A percentile compares a stretch with the other conserved stretches of the same genome.
phyloP scores from a whole-genome alignment of 495 filamentous ascomycete species.

The Evernia prunastri region DNA sequence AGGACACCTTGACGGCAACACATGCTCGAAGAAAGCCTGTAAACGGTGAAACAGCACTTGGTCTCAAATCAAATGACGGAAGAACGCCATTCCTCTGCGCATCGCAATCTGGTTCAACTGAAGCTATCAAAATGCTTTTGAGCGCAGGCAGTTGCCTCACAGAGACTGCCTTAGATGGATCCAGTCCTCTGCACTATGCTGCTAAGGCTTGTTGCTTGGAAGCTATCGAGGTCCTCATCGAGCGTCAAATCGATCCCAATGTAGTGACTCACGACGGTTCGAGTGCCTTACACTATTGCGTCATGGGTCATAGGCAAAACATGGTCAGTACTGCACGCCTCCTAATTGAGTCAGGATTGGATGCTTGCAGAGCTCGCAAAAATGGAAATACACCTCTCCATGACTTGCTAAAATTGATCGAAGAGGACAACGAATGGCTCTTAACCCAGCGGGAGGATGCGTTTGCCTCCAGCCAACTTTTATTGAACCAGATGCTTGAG shows the following conservation, averaged over 20 bases:
- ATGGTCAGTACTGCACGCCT: background rate
- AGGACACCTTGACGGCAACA: background rate
- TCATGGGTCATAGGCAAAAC: background rate
- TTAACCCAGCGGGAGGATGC: background rate
- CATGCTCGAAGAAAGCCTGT: background rate
- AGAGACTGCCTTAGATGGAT: background rate
- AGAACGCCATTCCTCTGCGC: background rate
- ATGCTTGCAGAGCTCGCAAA: background rate
- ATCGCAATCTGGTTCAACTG: background rate
- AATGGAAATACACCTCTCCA: background rate
- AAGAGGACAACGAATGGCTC: no score
- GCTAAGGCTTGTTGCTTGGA: background rate
- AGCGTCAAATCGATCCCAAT: background rate
- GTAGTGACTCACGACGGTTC: background rate
- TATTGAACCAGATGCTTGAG: background rate
- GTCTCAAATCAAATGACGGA: background rate
- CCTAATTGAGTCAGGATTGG: background rate
- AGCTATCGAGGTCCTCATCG: background rate
- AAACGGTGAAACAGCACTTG: background rate
- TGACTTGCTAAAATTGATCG: background rate
- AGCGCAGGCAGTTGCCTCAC: background rate
- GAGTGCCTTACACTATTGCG: background rate
- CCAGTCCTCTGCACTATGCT: background rate
- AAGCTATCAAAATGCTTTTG: background rate
- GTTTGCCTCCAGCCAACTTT: background rate